A percentile compares a stretch with the other conserved stretches of the same genome.
phyloP scores from a whole-genome alignment of 441 rosid species.

The Brassica balearica region DNA sequence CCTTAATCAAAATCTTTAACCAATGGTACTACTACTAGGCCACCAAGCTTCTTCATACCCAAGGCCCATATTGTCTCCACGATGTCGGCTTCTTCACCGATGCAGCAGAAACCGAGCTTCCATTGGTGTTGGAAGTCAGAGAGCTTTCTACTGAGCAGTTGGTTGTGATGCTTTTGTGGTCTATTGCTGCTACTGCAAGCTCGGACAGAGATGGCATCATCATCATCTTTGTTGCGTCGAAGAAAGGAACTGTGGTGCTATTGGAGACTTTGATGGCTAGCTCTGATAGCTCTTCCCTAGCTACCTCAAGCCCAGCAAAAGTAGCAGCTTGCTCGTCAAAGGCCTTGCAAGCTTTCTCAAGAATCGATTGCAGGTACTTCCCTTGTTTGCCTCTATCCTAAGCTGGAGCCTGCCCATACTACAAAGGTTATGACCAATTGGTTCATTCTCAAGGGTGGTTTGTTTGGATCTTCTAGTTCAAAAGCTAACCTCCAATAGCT shows the following conservation, averaged over 20 bases:
- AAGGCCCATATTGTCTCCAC: slow-evolving; percentile 55
- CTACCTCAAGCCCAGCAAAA: slow-evolving; percentile 80
- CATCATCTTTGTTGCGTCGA: slow-evolving; percentile 46
- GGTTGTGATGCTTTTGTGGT: slow-evolving; percentile 56
- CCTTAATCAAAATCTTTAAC: slow-evolving; percentile 38
- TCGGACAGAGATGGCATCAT: slow-evolving; percentile 71
- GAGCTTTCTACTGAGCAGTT: slow-evolving; percentile 84
- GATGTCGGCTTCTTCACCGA: slow-evolving; percentile 75
- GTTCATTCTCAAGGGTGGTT: too few species aligned
- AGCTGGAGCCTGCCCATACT: slow-evolving; percentile 64
- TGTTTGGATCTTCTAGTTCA: too few species aligned
- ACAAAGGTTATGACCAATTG: too few species aligned
- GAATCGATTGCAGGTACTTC: slow-evolving; percentile 87
- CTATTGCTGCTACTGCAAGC: slow-evolving; percentile 72
- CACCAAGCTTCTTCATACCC: slow-evolving; percentile 72
- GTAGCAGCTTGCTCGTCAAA: slow-evolving; percentile 75
- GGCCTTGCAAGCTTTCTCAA: slow-evolving; percentile 93
- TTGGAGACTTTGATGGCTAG: slow-evolving; percentile 77
- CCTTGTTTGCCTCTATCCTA: slow-evolving; percentile 88
- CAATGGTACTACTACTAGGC: slow-evolving; percentile 47
- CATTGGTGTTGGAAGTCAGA: slow-evolving; percentile 61
- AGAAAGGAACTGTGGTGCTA: slow-evolving; percentile 54
- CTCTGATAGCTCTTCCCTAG: slow-evolving; percentile 88
- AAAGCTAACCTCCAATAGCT: slow-evolving; percentile 46
- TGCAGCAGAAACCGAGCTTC: slow-evolving; percentile 61